phyloP scores from a whole-genome alignment of 2,329 filamentous ascomycete genomes.

The Colletotrichum neosansevieriae region DNA sequence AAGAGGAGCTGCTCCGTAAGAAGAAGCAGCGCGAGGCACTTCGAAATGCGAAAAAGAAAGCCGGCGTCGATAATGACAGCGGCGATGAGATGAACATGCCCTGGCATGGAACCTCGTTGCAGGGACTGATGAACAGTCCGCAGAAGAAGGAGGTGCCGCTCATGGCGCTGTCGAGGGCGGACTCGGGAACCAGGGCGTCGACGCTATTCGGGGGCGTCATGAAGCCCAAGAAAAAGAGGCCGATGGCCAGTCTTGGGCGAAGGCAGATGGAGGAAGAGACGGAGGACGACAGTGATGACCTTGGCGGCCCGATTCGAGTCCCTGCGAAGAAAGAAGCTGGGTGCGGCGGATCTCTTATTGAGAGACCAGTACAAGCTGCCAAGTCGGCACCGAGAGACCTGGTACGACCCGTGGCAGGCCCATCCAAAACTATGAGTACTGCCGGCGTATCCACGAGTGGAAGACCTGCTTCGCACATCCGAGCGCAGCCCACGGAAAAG shows the following conservation, averaged over 20 bases:
- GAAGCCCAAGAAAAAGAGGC: slow-evolving; percentile 10
- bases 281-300: slow-evolving; percentile 36
- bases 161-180: slow-evolving; percentile 44
- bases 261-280: slow-evolving; percentile 2
- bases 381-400: not conserved
- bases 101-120: slow-evolving; percentile 51
- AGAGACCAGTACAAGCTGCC: not conserved
- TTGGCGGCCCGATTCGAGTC: not conserved
- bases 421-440: not conserved
- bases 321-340: not conserved
- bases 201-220: slow-evolving; percentile 43
- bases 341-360: too few species aligned
- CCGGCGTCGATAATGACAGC: slow-evolving; percentile 45
- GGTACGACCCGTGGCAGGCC: too few species aligned
- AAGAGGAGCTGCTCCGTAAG: slow-evolving; percentile 50
- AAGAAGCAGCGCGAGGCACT: slow-evolving; percentile 52
- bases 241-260: slow-evolving; percentile 37
- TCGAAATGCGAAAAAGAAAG: slow-evolving; percentile 38
- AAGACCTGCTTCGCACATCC: not conserved
- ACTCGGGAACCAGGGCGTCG: slow-evolving; percentile 45
- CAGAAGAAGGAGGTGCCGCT: slow-evolving; percentile 46
- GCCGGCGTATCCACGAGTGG: not conserved
- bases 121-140: slow-evolving; percentile 59
- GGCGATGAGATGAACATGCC: slow-evolving; percentile 46
- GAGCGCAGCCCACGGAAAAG: not conserved